Base-by-base conservation (phyloP, 306 rosid species). In the Gastrolobium villosum region DNA sequence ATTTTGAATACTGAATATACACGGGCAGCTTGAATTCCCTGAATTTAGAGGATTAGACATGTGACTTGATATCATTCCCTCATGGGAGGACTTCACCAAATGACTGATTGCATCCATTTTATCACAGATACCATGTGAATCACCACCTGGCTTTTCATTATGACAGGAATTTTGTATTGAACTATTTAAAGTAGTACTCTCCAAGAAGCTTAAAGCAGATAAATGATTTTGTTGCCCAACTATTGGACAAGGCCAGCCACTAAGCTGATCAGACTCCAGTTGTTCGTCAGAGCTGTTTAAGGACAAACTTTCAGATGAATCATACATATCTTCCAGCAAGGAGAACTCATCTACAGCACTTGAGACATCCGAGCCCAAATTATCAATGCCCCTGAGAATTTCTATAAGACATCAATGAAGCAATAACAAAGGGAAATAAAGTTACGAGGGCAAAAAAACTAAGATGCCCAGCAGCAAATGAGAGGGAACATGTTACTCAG, bases 131-230 rank as follows among this genome's bases (percentile, higher is more conserved):
- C 55, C 83, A 80, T 14, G 74, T 26, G 54, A 79, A 80, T 66
- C 76, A 80, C 82, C 39, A 70, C 52, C 72, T 69, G 88, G n/a
- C 43, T 85, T 85, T 76, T 83, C 91, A 78, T 34, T 62, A 74
- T 81, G 83, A 81, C 30, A 30, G 74, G 87, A 64, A 65, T 62
- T 86, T 75, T 68, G 86, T 57, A 74, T 36, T 48, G 86, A 86
- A 86, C 76, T 74, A 53, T 63, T 76, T 37, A 68, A 60, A 39
- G 88, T 14, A 64, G 45, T 36, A 76, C 36, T 81, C 74, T 48
- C 52, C 45, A 87, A 85, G 87, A 92, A 91, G 74, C 84, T 88
- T 85, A 95, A 86, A 55, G 86, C 82, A 77, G 94, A 87, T 48
- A 91, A 76, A 77, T 86, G 88, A 31, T 74, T 80, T 41, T 87